phyloP scores from a whole-genome alignment of 768 basidiomycete species.

The Lyophyllum decastes region DNA sequence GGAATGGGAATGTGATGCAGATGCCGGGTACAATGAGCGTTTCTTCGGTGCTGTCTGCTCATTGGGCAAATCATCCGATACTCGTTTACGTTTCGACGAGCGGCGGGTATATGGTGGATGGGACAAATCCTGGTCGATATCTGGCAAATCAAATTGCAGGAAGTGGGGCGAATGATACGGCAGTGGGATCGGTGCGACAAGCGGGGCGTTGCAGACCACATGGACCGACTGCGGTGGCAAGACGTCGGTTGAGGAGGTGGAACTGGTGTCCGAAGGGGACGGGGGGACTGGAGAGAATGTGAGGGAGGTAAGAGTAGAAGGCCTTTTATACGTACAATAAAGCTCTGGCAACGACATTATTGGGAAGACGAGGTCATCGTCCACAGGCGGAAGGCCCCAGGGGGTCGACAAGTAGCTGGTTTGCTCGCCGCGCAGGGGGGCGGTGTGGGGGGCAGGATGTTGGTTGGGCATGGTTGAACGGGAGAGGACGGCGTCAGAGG shows the following conservation, averaged over 20 bases:
- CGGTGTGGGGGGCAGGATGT: slow-evolving; percentile 10
- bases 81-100: slow-evolving; percentile 52
- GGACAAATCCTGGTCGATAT: slow-evolving; percentile 70
- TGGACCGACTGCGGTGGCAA: slow-evolving; percentile 35
- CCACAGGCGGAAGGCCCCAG: slow-evolving; percentile 15
- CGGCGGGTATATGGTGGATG: slow-evolving; percentile 60
- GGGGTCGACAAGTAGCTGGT: neutral
- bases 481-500: slow-evolving; percentile 8
- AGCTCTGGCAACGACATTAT: slow-evolving; percentile 17
- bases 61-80: slow-evolving; percentile 16
- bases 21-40: slow-evolving; percentile 10
- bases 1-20: slow-evolving; percentile 7
- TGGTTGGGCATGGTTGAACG: slow-evolving; percentile 23
- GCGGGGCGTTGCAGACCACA: slow-evolving; percentile 66
- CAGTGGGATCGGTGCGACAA: slow-evolving; percentile 67
- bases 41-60: slow-evolving; percentile 19
- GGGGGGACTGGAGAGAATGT: slow-evolving; percentile 34
- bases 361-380: slow-evolving; percentile 20
- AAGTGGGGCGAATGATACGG: slow-evolving; percentile 72
- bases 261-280: slow-evolving; percentile 43
- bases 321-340: slow-evolving; percentile 24
- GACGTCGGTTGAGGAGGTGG: slow-evolving; percentile 21
- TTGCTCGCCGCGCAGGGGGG: no score
- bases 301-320: neutral
- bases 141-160: slow-evolving; percentile 67